Conservation (phyloP, 2,329 filamentous ascomycete species). For the Laburnicola sp. region DNA sequence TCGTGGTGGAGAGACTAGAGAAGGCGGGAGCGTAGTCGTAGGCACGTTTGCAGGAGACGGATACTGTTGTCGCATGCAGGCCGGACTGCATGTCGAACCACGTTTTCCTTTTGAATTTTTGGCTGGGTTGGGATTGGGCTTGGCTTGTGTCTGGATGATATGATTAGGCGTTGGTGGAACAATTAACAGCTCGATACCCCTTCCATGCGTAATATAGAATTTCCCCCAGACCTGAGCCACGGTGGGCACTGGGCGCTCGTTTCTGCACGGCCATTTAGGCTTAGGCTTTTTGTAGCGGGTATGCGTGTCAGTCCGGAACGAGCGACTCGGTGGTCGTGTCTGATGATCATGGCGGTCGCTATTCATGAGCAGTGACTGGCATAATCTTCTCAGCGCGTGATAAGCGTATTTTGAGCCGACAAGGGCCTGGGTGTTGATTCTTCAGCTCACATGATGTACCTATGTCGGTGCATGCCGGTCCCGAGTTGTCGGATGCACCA, state of each 20-base stretch:
- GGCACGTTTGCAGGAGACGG: background rate
- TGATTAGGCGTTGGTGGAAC: background rate
- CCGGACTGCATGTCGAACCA: background rate
- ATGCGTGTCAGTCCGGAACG: too few species aligned
- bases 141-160: background rate
- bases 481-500: background rate
- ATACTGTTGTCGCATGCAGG: background rate
- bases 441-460: too few species aligned
- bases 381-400: too few species aligned
- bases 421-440: too few species aligned
- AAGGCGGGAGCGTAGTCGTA: slow-evolving; percentile 13
- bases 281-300: background rate
- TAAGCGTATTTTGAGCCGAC: too few species aligned
- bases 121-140: background rate
- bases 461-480: background rate
- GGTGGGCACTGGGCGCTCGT: background rate
- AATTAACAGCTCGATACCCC: slow-evolving; percentile 2
- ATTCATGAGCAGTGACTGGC: too few species aligned
- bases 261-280: background rate
- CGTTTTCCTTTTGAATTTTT: background rate
- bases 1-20: slow-evolving; percentile 55
- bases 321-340: too few species aligned
- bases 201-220: slow-evolving; percentile 4
- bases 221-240: background rate
- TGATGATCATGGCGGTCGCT: too few species aligned